Evolutionary conservation across 2,329 filamentous ascomycete species (phyloP), one percentile per base, ranked within the genome.

Genomic region (Hymenoscyphus fraxineus): DNA sequence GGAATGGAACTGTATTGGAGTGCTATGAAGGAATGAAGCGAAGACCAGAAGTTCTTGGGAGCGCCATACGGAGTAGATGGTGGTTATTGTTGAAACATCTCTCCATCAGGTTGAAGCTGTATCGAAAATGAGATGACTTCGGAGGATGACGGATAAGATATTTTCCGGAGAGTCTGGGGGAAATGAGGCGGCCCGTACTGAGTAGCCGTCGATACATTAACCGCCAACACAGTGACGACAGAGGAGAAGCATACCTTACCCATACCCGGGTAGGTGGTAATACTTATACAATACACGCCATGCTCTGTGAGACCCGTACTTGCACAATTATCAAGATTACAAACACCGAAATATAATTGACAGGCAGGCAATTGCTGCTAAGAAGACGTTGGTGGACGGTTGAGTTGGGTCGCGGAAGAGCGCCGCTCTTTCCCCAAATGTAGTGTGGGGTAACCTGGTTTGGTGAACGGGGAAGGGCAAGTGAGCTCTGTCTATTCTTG

Each of bases 101-200:
- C 47, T 54, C 22, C 47, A 19, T n/a, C n/a, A n/a, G n/a, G n/a
- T 54, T 54, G 47, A 54, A 27, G 47, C 22, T 54, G 47, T 54
- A 22, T 27, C 22, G 10, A 54, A 54, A 54, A 54, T 27, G 47
- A 22, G 19, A 54, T 27, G 47, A 54, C 19, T 54, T 54, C 19
- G 13, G 44, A 54, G 22, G 47, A 6, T 22, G 13, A 9, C n/a
- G 47, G 47, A 12, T 54, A 54, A 54, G 22, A 7, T 13, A n/a
- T 54, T 54, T 54, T 54, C 47, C 47, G 47, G 47, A n/a, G 22
- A 54, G 47, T 54, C 47, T 54, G 47, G 47, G 47, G 47, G 13
- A 22, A 5, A 22, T 54, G 2, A 54, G 47, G 47, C 47, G 19
- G 47, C 47, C n/a, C 13, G 35, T n/a, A n/a, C n/a, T n/a, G n/a